Evolutionary conservation across 257 asterid genomes (phyloP).

Genomic region (Dorcoceras hygrometricum): DNA sequence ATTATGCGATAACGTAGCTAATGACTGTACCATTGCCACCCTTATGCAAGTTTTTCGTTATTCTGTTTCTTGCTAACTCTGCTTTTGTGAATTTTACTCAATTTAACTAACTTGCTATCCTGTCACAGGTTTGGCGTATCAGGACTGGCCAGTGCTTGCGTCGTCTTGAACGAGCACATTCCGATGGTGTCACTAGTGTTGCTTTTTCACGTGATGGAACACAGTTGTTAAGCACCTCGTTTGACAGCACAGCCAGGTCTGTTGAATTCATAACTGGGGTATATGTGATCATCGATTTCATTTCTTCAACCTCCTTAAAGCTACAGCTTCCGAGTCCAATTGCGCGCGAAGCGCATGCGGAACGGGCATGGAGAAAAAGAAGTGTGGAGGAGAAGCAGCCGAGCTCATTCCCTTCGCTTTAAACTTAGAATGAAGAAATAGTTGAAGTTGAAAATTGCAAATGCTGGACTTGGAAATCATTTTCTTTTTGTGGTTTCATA

Average conservation of each 20-base stretch:
- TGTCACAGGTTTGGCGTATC: conserved; percentile 87
- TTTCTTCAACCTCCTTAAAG: conserved; percentile 2
- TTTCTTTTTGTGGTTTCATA: conserved; percentile 17
- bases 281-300: conserved; percentile 1
- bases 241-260: conserved; percentile 95
- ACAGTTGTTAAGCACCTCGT: conserved; percentile 87
- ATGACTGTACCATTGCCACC: background rate
- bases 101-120: conserved; percentile 1
- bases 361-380: too few species aligned
- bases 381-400: too few species aligned
- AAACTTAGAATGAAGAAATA: background rate
- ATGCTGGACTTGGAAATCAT: background rate
- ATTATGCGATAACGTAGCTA: background rate
- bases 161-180: conserved; percentile 93
- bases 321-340: background rate
- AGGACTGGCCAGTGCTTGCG: conserved; percentile 98
- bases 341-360: too few species aligned
- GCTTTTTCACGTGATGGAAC: conserved; percentile 92
- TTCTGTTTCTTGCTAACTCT: background rate
- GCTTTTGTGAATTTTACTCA: background rate
- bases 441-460: conserved; percentile 12
- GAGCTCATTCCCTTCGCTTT: too few species aligned
- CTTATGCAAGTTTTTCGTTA: background rate
- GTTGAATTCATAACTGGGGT: conserved; percentile 17
- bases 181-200: conserved; percentile 92